A percentile compares a stretch with the other conserved stretches of the same genome.
phyloP scores from a whole-genome alignment of 495 filamentous ascomycete species.

The Pyrenula massariospora region DNA sequence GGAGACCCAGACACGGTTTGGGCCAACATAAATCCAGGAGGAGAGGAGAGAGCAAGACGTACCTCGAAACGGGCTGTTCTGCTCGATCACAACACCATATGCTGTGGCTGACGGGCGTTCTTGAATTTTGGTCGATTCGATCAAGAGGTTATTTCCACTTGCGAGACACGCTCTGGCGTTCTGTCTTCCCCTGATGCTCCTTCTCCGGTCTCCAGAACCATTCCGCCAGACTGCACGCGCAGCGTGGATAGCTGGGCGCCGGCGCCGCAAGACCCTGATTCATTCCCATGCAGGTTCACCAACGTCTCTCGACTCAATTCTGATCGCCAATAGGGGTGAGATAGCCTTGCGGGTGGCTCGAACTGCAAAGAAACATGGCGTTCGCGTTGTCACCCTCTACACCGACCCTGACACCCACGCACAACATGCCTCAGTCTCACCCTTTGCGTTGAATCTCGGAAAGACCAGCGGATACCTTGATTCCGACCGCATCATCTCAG shows the following conservation, averaged over 20 bases:
- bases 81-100: too few species aligned
- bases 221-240: background rate
- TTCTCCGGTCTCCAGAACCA: too few species aligned
- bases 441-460: conserved; percentile 72
- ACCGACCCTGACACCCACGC: conserved; percentile 80
- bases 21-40: too few species aligned
- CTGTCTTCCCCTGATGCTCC: too few species aligned
- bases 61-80: too few species aligned
- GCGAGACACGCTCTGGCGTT: too few species aligned
- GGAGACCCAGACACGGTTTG: too few species aligned
- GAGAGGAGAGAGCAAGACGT: too few species aligned
- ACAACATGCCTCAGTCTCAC: conserved; percentile 79
- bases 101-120: too few species aligned
- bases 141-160: too few species aligned
- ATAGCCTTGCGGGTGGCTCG: conserved; percentile 87
- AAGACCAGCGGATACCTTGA: conserved; percentile 79
- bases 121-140: too few species aligned
- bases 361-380: conserved; percentile 79
- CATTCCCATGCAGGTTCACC: background rate
- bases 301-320: conserved; percentile 64
- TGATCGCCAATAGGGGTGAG: conserved; percentile 95
- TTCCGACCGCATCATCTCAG: conserved; percentile 77
- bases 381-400: conserved; percentile 88
- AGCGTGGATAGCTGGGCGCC: background rate
- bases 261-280: background rate